Percentiles rank a stretch among this genome's conserved stretches.
Evolutionary conservation across 305 asterid species (phyloP).

Genomic region (Lippia alba): DNA sequence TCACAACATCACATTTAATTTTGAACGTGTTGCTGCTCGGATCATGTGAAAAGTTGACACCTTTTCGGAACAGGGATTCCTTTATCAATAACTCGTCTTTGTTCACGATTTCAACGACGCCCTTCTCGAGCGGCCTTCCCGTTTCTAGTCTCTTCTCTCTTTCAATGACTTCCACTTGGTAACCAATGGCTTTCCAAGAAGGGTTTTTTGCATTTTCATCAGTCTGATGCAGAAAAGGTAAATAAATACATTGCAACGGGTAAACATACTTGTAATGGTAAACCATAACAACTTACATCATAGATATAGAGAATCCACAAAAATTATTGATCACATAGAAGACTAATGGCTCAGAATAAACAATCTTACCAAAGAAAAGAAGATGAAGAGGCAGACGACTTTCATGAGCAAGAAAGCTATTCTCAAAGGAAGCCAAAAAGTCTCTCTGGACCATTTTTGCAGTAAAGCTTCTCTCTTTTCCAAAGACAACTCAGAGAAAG

Average conservation of each 20-base stretch:
- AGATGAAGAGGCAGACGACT: constrained; percentile 50
- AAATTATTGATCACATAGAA: too few species aligned
- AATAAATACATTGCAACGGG: too few species aligned
- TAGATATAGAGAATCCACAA: too few species aligned
- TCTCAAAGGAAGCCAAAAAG: constrained; percentile 62
- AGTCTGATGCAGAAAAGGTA: constrained; percentile 48
- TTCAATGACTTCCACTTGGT: constrained; percentile 49
- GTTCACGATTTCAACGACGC: constrained; percentile 62
- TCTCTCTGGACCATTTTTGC: constrained; percentile 68
- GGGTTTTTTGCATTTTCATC: constrained; percentile 72
- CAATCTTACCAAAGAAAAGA: constrained; percentile 65
- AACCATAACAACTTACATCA: too few species aligned
- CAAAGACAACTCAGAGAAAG: constrained; percentile 62
- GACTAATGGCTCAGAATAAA: not conserved
- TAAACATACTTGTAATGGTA: too few species aligned
- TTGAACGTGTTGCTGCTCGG: constrained; percentile 29
- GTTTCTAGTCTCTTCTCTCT: constrained; percentile 22
- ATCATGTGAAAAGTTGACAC: constrained; percentile 50
- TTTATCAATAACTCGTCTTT: constrained; percentile 56
- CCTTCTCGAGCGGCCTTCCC: constrained; percentile 76
- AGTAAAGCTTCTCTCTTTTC: constrained; percentile 69
- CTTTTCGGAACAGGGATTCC: constrained; percentile 62
- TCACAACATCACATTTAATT: constrained; percentile 81
- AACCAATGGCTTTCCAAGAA: constrained; percentile 79
- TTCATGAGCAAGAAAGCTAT: constrained; percentile 57